phyloP scores from a whole-genome alignment of 257 asterid species.

The Voacanga thouarsii region DNA sequence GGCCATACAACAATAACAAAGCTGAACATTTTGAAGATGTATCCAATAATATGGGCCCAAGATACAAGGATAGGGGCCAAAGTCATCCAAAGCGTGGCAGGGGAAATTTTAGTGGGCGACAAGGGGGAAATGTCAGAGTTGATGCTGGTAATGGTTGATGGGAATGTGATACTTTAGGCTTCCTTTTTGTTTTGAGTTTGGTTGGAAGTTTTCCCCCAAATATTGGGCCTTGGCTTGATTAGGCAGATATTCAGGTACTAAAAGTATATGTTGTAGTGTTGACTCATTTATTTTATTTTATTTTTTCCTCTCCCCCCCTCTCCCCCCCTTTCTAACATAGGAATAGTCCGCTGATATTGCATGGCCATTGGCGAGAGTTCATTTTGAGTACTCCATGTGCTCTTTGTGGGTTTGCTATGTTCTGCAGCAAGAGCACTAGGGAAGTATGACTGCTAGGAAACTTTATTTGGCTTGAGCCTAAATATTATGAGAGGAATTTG shows the following conservation, averaged over 20 bases:
- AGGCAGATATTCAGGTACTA: constrained; percentile 35
- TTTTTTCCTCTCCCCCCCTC: too few relatives aligned
- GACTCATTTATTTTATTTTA: neutral
- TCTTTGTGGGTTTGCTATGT: neutral
- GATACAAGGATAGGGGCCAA: constrained; percentile 65
- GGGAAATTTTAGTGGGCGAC: constrained; percentile 50
- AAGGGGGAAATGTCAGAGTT: constrained; percentile 37
- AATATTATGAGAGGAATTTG: neutral
- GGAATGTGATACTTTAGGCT: constrained; percentile 26
- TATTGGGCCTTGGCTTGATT: constrained; percentile 30
- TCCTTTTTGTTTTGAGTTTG: constrained; percentile 22
- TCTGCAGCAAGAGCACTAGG: neutral
- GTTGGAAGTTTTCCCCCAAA: constrained; percentile 26
- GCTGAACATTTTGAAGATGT: constrained; percentile 49
- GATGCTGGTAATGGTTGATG: constrained; percentile 45
- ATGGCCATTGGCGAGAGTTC: neutral
- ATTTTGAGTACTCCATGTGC: neutral
- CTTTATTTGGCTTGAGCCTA: neutral
- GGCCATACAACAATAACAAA: constrained; percentile 45
- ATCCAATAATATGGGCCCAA: constrained; percentile 34
- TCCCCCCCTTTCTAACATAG: neutral
- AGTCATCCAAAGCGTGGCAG: constrained; percentile 55
- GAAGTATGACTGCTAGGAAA: neutral
- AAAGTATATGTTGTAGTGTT: neutral
- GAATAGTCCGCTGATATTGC: neutral